Base-by-base conservation (phyloP, 257 asterid species). In the Eustoma russellianum region DNA sequence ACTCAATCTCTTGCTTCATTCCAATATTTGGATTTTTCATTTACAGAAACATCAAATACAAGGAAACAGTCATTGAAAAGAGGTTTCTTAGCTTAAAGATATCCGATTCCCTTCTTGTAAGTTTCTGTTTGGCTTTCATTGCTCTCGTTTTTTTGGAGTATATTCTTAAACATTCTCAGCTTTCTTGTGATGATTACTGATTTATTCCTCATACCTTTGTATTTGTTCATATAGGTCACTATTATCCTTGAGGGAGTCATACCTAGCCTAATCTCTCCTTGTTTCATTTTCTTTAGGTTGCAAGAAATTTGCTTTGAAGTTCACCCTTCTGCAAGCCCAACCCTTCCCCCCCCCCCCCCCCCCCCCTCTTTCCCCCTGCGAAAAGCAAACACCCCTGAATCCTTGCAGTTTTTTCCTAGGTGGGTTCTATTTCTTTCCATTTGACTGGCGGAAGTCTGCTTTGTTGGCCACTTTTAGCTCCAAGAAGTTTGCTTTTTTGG, bases 51-150 rank as follows among this genome's bases (percentile, higher is more conserved):
- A n/a, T n/a, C n/a, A n/a, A n/a, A n/a, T n/a, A n/a, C n/a, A 66
- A 50, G 63, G 52, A 28, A 68, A 65, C 65, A 67, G 30, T 54
- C 38, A n/a, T 63, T 52, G 75, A 59, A 50, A n/a, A 44, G 50
- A 28, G 50, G 50, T 85, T 74, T 78, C 95, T 77, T 90, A 56
- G 87, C 94, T 86, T 86, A 65, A 80, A 83, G 84, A 77, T 77
- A 83, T 83, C 82, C 85, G 82, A 81, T 83, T 78, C 97, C 91
- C 86, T 81, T 81, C 75, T 76, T 79, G 96, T 81, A 86, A 90
- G 94, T 76, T 75, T 83, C 80, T 73, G 50, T 71, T 67, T 66
- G 33, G 45, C 66, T n/a, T 64, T 40, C 43, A 40, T 69, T 66
- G 33, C 63, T 66, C 24, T 50, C 43, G 49, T 35, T 35, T 73